phyloP scores from a whole-genome alignment of 192 early-diverging fungal species.

The Diversispora epigaea region DNA sequence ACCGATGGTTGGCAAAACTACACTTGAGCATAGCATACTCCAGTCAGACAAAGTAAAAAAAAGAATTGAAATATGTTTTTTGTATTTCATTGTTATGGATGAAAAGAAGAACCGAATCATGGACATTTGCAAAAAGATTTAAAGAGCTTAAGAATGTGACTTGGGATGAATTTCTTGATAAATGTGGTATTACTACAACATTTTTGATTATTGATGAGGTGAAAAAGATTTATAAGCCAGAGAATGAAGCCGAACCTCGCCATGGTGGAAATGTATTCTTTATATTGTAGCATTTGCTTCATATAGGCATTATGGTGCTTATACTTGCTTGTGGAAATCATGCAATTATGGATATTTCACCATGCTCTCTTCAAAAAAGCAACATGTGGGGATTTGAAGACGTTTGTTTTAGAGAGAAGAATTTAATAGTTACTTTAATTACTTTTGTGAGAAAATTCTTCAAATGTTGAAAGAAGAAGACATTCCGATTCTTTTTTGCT shows the following conservation, averaged over 20 bases:
- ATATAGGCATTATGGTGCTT: constrained; percentile 15
- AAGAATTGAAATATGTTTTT: constrained; percentile 9
- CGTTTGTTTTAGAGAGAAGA: constrained; percentile 8
- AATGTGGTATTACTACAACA: constrained; percentile 15
- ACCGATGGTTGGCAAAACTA: constrained; percentile 19
- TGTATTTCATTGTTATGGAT: constrained; percentile 20
- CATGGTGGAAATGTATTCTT: constrained; percentile 14
- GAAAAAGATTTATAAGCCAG: constrained; percentile 28
- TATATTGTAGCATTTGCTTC: constrained; percentile 24
- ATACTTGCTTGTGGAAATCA: constrained; percentile 4
- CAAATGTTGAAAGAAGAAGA: constrained; percentile 24
- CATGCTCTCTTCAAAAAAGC: not conserved
- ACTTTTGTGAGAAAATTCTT: constrained; percentile 8
- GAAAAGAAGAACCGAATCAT: not conserved
- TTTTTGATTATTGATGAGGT: constrained; percentile 28
- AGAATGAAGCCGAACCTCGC: constrained; percentile 9
- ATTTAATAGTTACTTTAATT: constrained; percentile 25
- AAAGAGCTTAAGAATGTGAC: constrained; percentile 20
- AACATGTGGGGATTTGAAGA: not conserved
- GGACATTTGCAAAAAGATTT: constrained; percentile 23
- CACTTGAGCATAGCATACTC: constrained; percentile 12
- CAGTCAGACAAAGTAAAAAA: constrained; percentile 15
- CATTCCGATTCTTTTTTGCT: constrained; percentile 1
- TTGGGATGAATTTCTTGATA: constrained; percentile 7
- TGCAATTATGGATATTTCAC: constrained; percentile 20